Conservation (phyloP, 371 early-diverging fungal species). For the Actinomucor elegans region DNA sequence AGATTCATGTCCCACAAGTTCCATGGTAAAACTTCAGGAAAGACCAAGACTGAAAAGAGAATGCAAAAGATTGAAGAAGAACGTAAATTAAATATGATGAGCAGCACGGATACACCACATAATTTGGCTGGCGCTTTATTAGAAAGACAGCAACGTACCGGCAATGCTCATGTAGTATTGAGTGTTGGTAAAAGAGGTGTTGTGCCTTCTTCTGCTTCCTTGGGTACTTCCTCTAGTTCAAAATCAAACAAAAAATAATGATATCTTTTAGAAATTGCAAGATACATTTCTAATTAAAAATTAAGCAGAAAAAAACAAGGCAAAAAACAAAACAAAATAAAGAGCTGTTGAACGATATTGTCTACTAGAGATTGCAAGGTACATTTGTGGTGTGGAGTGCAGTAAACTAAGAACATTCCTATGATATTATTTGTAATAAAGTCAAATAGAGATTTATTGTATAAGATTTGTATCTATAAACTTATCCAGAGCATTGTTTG, state of each 20-base stretch:
- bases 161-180: constrained; percentile 81
- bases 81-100: constrained; percentile 73
- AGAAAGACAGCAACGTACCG: constrained; percentile 71
- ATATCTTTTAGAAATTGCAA: neutral
- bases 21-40: constrained; percentile 93
- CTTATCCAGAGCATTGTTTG: too few relatives aligned
- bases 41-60: constrained; percentile 92
- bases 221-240: constrained; percentile 4
- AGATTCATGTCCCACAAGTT: constrained; percentile 91
- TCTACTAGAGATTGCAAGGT: too few relatives aligned
- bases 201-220: constrained; percentile 29
- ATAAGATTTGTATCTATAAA: too few relatives aligned
- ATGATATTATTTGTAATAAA: too few relatives aligned
- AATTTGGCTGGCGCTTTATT: constrained; percentile 74
- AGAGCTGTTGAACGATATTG: too few relatives aligned
- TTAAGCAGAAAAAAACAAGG: too few relatives aligned
- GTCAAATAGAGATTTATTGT: too few relatives aligned
- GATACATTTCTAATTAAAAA: neutral
- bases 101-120: constrained; percentile 78
- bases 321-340: too few relatives aligned
- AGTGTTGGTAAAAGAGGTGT: constrained; percentile 77
- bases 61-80: constrained; percentile 83
- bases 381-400: too few relatives aligned
- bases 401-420: too few relatives aligned
- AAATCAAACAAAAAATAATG: constrained; percentile 12